Evolutionary conservation across 805 yeast species (phyloP).

Genomic region (Cyberlindnera mississippiensis): DNA sequence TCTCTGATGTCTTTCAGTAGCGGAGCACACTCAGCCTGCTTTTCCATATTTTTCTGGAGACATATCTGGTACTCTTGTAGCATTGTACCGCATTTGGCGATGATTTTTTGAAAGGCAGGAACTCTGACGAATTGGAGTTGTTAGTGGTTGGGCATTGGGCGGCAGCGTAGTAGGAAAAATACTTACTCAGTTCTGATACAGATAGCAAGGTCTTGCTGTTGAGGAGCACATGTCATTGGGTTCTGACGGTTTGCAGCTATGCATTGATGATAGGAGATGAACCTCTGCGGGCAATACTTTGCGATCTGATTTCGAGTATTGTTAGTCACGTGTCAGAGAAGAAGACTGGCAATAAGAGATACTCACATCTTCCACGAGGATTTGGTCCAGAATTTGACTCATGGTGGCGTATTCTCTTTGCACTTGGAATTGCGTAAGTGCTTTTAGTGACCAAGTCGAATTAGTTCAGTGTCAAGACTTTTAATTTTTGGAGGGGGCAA

Average conservation of each 20-base stretch:
- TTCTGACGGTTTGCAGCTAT: constrained; percentile 53
- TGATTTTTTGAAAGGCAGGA: constrained; percentile 69
- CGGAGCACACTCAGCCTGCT: constrained; percentile 47
- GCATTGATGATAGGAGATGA: constrained; percentile 71
- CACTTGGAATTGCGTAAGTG: too few relatives aligned
- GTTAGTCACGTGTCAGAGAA: too few relatives aligned
- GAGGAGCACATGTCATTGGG: constrained; percentile 45
- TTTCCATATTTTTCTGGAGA: constrained; percentile 42
- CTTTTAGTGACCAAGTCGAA: too few relatives aligned
- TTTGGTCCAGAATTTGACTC: constrained; percentile 51
- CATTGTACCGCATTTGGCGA: constrained; percentile 52
- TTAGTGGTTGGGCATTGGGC: too few relatives aligned
- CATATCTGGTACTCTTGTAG: constrained; percentile 67
- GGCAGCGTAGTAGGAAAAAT: not conserved
- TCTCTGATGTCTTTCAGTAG: constrained; percentile 54
- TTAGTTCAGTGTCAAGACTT: too few relatives aligned
- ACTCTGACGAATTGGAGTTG: too few relatives aligned
- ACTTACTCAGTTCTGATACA: constrained; percentile 51
- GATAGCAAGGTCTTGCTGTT: constrained; percentile 52
- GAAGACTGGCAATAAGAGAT: too few relatives aligned
- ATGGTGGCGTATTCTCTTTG: too few relatives aligned
- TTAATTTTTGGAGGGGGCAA: too few relatives aligned
- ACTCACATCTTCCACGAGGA: constrained; percentile 67
- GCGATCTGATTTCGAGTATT: constrained; percentile 51
- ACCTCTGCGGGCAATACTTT: constrained; percentile 67